Evolutionary conservation across 441 rosid genomes (phyloP), one percentile per base, ranked within the genome.

Genomic region (Adansonia gregorii): DNA sequence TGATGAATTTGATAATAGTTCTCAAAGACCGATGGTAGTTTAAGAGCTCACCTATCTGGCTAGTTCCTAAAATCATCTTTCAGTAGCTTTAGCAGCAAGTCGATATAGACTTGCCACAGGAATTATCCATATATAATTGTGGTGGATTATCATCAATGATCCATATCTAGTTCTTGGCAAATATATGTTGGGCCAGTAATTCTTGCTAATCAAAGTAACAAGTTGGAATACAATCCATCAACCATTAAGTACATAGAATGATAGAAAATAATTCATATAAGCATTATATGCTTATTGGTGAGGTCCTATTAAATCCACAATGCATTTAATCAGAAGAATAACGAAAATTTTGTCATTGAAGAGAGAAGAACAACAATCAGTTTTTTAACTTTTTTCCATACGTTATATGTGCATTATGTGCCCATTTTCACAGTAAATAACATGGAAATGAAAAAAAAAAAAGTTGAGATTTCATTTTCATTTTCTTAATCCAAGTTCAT

Each of bases 111-210:
- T 83, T 89, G 22, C 82, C 88, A 4, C 68, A 75, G 55, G 92
- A 66, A 78, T 86, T 83, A n/a, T 74, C 82, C 14, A 83, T 80
- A 20, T 74, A 77, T 54, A 88, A 66, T 11, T 84, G 80, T 0
- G 94, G 94, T 54, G 94, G 94, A 67, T 86, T 24, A 2, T 82
- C 77, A 75, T 89, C 94, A 61, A 87, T 61, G 61, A 81, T 73
- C 94, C 94, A 90, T 72, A 78, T 86, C 84, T 76, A 86, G 78
- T 89, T 89, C 82, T 91, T 81, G 24, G 94, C 94, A 79, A 90
- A 90, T 8, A 92, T 92, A 73, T 89, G 92, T 72, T 87, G 89
- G 82, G 86, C 91, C 39, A 87, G 85, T 3, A 83, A 82, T 81
- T 90, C 94, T 3, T 87, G 80, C 22, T 82, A 84, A 58, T 91